Base-by-base conservation (phyloP, 2,329 filamentous ascomycete species). In the Fusarium paranaense region DNA sequence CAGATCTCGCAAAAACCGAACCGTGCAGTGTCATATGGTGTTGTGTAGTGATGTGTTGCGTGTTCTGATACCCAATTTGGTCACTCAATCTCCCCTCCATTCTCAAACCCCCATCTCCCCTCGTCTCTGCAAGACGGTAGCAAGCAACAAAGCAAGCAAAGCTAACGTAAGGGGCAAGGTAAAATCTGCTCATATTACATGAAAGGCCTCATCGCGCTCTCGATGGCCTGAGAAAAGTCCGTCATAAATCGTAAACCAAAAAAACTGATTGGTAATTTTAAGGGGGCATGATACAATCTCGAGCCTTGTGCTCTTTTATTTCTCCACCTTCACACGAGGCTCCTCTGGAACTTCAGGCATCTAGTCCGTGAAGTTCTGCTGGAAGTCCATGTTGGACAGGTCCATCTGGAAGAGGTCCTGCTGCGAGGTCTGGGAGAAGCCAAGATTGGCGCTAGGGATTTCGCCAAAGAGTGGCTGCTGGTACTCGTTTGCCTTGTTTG, bases 401-500 rank as follows among this genome's bases (percentile, higher is more conserved):
- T 87, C 85, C 66, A 86, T 79, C n/a, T 82, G 79, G 67, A 87
- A 86, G 22, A 89, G 82, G 52, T 89, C 88, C 62, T 87, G 86
- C 38, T 88, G 87, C 5, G 85, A 86, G 16, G 83, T 83, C 74
- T 90, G 89, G 4, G 85, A 88, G 76, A 86, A 90, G 27, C 87
- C 87, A 42, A 87, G 81, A 52, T 85, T 83, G 37, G 88, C 81
- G 71, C 87, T 89, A 3, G 88, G 85, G 5, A 88, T 79, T 42
- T 89, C 85, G 14, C 82, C 84, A 70, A 90, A 90, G 3, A 90
- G 82, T 2, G 83, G 79, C 50, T 87, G 79, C 50, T 87, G 84
- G 47, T 85, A 83, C 9, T 83, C 81, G 33, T 82, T 78, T 5
- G 80, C 72, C 78, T 89, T 88, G 62, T 61, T 40, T 11, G 35